Evolutionary conservation across 2,329 filamentous ascomycete species (phyloP), one percentile per base, ranked within the genome.

Genomic region (Ustulina deusta): DNA sequence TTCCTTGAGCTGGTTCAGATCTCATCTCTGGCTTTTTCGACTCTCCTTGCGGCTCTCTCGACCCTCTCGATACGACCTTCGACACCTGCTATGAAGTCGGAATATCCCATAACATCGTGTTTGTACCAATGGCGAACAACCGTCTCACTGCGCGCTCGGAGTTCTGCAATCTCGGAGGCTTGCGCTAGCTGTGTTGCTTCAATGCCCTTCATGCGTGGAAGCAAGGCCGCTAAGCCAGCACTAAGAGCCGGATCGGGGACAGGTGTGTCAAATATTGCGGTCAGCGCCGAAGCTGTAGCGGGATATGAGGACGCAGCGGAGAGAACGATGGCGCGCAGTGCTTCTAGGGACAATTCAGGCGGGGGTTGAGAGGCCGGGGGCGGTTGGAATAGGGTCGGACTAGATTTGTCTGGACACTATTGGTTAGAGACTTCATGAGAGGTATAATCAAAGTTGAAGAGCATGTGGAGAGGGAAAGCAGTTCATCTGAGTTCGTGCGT

Each of bases 101-200:
- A 90, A 72, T 88, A 88, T 11, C 86, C 85, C 55, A 97, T 81
- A 49, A 96, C 84, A 3, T 89, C 88, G 27, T 87, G 82, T 77
- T 94, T 90, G 79, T 95, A 94, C 91, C 93, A 97, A 40, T 83
- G 80, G 71, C 90, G 86, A 66, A 93, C 80, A 27, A 87, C 81
- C 69, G 78, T 78, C 78, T 89, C 92, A 80, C 86, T 94, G 71
- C 85, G 85, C 69, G 81, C 85, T 77, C 88, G 85, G 76, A 91
- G 84, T 77, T 87, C 87, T 25, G 86, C 86, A 69, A 92, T 86
- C 78, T 91, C 88, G 55, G 84, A 83, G 44, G 79, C 83, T 78
- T 93, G 90, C 17, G 86, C 84, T 22, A 85, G 77, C 74, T 93
- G 91, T 3, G 85, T 85, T 0, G 85, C 83, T 69, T 88, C 86